phyloP scores from a whole-genome alignment of 2,329 filamentous ascomycete genomes.

The Aureobasidium uvarum region DNA sequence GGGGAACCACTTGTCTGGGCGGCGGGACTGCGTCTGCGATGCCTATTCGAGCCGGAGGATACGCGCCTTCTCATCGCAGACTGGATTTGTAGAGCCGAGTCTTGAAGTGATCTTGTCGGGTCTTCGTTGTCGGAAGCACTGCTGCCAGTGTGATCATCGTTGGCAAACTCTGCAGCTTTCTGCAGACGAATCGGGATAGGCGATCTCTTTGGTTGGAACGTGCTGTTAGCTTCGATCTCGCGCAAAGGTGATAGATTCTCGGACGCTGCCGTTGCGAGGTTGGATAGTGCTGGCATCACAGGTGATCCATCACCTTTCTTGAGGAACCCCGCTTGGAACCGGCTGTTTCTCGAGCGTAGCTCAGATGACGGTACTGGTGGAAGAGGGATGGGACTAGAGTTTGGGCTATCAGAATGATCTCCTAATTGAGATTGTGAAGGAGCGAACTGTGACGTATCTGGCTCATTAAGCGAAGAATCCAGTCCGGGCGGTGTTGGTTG shows the following conservation, averaged over 20 bases:
- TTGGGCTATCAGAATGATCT: slow-evolving; percentile 33
- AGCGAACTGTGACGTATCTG: slow-evolving; percentile 38
- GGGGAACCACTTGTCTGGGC: slow-evolving; percentile 60
- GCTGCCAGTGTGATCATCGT: slow-evolving; percentile 32
- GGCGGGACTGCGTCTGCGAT: slow-evolving; percentile 47
- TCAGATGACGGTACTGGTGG: slow-evolving; percentile 60
- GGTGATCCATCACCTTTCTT: slow-evolving; percentile 57
- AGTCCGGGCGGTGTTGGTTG: slow-evolving; percentile 81
- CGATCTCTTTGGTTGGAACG: slow-evolving; percentile 40
- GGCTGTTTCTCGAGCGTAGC: slow-evolving; percentile 49
- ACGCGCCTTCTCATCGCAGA: slow-evolving; percentile 54
- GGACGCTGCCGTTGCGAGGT: slow-evolving; percentile 58
- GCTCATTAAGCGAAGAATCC: slow-evolving; percentile 55
- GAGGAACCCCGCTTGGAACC: slow-evolving; percentile 88
- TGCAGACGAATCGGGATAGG: slow-evolving; percentile 40
- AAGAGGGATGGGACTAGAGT: slow-evolving; percentile 58
- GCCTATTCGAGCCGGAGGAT: slow-evolving; percentile 38
- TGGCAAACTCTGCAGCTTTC: slow-evolving; percentile 33
- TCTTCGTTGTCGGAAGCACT: slow-evolving; percentile 29
- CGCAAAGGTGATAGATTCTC: slow-evolving; percentile 52
- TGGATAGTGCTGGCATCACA: slow-evolving; percentile 59
- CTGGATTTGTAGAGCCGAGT: slow-evolving; percentile 33
- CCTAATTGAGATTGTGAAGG: slow-evolving; percentile 36
- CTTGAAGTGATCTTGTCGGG: slow-evolving; percentile 30
- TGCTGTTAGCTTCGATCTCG: slow-evolving; percentile 46